Evolutionary conservation across 2,329 filamentous ascomycete genomes (phyloP), one percentile per base, ranked within the genome.

Genomic region (Penicillium occitanis): DNA sequence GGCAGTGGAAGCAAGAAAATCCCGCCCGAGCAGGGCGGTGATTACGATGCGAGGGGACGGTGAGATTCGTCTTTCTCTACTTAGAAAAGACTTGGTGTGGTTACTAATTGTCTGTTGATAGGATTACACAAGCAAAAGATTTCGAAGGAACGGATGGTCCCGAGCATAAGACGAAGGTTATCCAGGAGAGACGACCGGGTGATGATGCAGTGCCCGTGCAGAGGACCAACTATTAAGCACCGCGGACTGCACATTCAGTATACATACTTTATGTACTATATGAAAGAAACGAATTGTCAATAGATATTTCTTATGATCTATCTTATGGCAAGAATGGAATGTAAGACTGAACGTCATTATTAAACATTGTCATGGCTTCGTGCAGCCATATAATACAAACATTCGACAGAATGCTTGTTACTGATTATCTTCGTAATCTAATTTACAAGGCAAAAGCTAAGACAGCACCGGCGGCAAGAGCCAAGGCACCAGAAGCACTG

Each of bases 1-100:
- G 75, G 74, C 13, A 78, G 79, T 51, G 73, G 80, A 67, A 76
- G 76, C 68, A 76, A 73, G 59, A 74, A 76, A 8, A 78, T 81
- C 35, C 78, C 78, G 8, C 73, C 76, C 28, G 76, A 80, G 25
- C 78, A 82, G 66, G 80, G 80, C 48, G 80, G 80, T 7, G 74
- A 69, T 44, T 70, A 71, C 14, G 78, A 80, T 69, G 76, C 75
- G 66, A 73, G 76, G 33, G 74, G 77, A 66, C 71, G 76, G 77
- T 79, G 64, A 71, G 76, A 66, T 10, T 22, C 37, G 13, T 33
- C 46, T 51, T 50, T 48, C 42, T 44, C 22, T 40, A 46, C 35
- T 57, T 71, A 44, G 17, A 4, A 1, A 4, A 13, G 44, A 19
- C 1, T 3, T 44, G 37, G 44, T 40, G 46, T 5, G 6, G 33